Base-by-base conservation (phyloP, 495 filamentous ascomycete species). In the Staphylotrichum longicolle region DNA sequence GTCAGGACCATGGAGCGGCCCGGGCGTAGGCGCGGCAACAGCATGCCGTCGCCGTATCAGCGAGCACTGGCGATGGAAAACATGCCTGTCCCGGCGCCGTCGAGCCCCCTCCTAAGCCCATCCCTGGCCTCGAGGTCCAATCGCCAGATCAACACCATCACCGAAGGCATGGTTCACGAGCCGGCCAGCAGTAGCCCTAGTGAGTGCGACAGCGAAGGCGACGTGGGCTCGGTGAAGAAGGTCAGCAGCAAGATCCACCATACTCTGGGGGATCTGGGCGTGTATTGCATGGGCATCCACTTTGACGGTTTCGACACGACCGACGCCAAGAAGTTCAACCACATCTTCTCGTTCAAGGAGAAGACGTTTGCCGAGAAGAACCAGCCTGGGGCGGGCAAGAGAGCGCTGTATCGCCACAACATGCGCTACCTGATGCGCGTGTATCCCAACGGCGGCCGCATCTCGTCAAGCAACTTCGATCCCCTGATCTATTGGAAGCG, bases 331-430 rank as follows among this genome's bases (percentile, higher is more conserved):
- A 85, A 82, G 47, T 89, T 82, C 75, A 98, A 97, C 74, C 94
- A 98, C 74, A 86, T 97, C 59, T 93, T 91, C 76, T 98, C 94
- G 0, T 91, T 97, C 75, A 87, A 87, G 51, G 94, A 98, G 75
- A 81, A 85, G 48, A 90, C 85, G 4, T 96, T 96, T 65, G 83
- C 89, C 65, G 86, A 85, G 65, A 85, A 91, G 64, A 89, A 83
- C 68, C 87, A 88, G 65, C 82, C 85, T 42, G 78, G 80, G 35
- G 88, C 88, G 5, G 83, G 83, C 48, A 96, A 92, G 72, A 79
- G 81, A 35, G 76, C 84, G n/a, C 78, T 97, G 27, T 87, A 90
- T 64, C 83, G 86, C 57, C 94, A 98, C 77, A 98, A 98, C 70
- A 87, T 90, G 76, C 88, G 87, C 45, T 89, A 91, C 66, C 81